Percentiles rank a stretch among this genome's conserved stretches.
Evolutionary conservation across 352 stramenopile genomes (phyloP).

Genomic region (Stramenopiles sp.): DNA sequence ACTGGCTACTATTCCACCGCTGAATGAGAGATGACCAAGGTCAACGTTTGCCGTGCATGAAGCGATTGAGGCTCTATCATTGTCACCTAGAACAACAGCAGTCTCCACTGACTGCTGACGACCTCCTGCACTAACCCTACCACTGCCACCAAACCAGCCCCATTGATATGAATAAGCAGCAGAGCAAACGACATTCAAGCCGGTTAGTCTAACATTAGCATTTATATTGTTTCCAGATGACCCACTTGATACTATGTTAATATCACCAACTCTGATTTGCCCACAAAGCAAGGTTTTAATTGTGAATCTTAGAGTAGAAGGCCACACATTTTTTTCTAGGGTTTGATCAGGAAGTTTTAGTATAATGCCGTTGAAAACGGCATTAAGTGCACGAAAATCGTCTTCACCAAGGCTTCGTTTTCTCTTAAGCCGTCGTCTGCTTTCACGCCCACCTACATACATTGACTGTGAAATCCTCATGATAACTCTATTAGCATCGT

Average conservation of each 20-base stretch:
- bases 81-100: neutral
- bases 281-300: neutral
- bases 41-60: neutral
- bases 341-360: neutral
- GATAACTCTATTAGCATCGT: neutral
- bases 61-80: neutral
- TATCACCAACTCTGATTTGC: neutral
- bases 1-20: neutral
- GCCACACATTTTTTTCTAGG: neutral
- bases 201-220: neutral
- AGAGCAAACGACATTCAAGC: neutral
- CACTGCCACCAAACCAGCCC: neutral
- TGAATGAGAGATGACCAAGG: neutral
- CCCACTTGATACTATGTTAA: neutral
- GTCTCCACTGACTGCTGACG: neutral
- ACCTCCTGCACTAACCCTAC: neutral
- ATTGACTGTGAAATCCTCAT: neutral
- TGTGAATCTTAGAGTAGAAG: neutral
- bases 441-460: neutral
- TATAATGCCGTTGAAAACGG: neutral
- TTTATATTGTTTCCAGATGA: neutral
- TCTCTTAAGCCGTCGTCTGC: neutral
- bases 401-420: neutral
- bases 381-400: neutral
- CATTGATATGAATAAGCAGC: neutral